Evolutionary conservation across 768 basidiomycete genomes (phyloP).

Genomic region (Tubosaeta brunneosetosa): DNA sequence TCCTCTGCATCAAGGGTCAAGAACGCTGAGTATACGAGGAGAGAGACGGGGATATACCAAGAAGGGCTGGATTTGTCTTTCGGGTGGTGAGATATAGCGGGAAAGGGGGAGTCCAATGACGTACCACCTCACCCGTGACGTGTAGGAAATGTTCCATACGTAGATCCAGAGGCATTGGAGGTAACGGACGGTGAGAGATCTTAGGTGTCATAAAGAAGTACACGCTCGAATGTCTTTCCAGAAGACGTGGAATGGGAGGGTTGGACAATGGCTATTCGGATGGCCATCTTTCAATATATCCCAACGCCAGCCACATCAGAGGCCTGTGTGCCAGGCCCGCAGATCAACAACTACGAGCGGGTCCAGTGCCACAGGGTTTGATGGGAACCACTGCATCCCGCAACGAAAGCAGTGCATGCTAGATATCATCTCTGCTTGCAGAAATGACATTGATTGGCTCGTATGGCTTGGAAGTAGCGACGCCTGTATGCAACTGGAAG

Average conservation of each 20-base stretch:
- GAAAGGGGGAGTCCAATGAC: neutral
- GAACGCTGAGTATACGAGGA: neutral
- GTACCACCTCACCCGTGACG: neutral
- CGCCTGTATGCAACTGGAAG: too few species aligned
- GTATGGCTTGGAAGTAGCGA: too few species aligned
- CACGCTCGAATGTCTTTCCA: neutral
- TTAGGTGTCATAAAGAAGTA: neutral
- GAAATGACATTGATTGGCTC: too few species aligned
- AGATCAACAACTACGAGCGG: neutral
- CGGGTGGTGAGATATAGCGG: neutral
- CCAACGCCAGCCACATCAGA: neutral
- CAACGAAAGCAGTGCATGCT: neutral
- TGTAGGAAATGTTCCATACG: neutral
- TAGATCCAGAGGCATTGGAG: neutral
- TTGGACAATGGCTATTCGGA: neutral
- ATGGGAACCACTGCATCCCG: neutral
- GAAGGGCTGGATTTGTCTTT: slow-evolving; percentile 14
- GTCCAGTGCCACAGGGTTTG: neutral
- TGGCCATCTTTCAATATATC: neutral
- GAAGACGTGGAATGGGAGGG: neutral
- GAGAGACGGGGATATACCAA: slow-evolving; percentile 11
- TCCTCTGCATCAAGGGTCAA: slow-evolving; percentile 8
- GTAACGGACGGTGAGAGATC: neutral
- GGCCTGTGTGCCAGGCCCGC: neutral
- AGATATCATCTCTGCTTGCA: neutral